phyloP scores from a whole-genome alignment of 306 rosid species.

The Begonia fuchsioides region DNA sequence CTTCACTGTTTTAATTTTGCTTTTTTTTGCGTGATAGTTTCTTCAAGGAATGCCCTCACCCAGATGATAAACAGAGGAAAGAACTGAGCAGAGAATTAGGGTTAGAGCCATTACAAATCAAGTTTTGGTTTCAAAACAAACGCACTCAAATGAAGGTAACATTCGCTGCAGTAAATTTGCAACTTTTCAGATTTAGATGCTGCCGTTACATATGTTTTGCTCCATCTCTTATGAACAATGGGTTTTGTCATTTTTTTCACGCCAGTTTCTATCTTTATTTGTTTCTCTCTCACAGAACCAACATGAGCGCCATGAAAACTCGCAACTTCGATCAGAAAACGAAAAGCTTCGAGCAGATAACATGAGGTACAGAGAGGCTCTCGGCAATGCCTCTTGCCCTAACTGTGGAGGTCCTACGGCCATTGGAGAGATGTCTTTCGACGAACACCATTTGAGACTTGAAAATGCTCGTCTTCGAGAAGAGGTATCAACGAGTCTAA shows the following conservation, averaged over 20 bases:
- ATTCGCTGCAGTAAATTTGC: neutral
- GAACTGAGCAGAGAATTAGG: constrained; percentile 81
- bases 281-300: constrained; percentile 35
- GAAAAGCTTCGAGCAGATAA: constrained; percentile 89
- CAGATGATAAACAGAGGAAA: constrained; percentile 97
- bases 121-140: constrained; percentile 97
- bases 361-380: constrained; percentile 93
- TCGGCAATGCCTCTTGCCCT: constrained; percentile 88
- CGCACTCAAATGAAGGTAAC: constrained; percentile 95
- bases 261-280: neutral
- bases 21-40: constrained; percentile 49
- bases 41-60: constrained; percentile 98
- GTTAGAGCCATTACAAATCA: constrained; percentile 84
- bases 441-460: constrained; percentile 83
- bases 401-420: constrained; percentile 97
- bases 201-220: neutral
- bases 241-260: neutral
- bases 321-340: constrained; percentile 59
- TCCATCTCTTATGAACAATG: too few relatives aligned
- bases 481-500: constrained; percentile 38
- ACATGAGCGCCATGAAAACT: constrained; percentile 76
- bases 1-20: neutral
- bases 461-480: constrained; percentile 85
- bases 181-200: neutral
- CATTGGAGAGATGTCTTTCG: constrained; percentile 93